Evolutionary conservation across 2,329 filamentous ascomycete genomes (phyloP).

Genomic region (Fusarium dlaminii): DNA sequence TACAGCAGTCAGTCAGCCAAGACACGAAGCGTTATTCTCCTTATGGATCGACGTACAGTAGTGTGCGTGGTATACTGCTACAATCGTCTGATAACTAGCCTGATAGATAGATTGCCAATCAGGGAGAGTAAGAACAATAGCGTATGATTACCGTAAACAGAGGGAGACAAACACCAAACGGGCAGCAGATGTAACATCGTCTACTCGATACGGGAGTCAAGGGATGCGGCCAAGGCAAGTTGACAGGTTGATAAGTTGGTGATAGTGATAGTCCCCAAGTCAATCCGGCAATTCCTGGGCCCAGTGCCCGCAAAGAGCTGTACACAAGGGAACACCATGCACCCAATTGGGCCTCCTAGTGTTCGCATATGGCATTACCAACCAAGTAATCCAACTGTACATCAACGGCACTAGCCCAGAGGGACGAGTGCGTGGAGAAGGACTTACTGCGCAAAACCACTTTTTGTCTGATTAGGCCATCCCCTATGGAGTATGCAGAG

Average conservation of each 20-base stretch:
- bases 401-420: constrained; percentile 23
- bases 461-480: constrained; percentile 41
- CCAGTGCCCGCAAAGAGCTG: neutral
- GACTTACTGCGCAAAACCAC: constrained; percentile 11
- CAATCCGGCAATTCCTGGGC: constrained; percentile 1
- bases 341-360: neutral
- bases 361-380: neutral
- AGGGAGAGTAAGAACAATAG: constrained; percentile 11
- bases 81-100: neutral
- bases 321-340: neutral
- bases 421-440: constrained; percentile 13
- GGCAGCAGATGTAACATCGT: neutral
- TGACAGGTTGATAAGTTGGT: neutral
- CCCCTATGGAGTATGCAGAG: neutral
- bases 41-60: constrained; percentile 31
- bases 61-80: constrained; percentile 7
- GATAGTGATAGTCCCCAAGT: neutral
- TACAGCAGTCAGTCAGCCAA: neutral
- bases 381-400: constrained; percentile 8
- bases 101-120: neutral
- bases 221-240: constrained; percentile 1
- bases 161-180: constrained; percentile 19
- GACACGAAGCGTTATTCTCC: constrained; percentile 2
- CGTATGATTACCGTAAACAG: neutral
- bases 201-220: neutral